A percentile compares a stretch with the other conserved stretches of the same genome.
Conservation (phyloP, 2,329 filamentous ascomycete species). For the Phialocephala sp. region DNA sequence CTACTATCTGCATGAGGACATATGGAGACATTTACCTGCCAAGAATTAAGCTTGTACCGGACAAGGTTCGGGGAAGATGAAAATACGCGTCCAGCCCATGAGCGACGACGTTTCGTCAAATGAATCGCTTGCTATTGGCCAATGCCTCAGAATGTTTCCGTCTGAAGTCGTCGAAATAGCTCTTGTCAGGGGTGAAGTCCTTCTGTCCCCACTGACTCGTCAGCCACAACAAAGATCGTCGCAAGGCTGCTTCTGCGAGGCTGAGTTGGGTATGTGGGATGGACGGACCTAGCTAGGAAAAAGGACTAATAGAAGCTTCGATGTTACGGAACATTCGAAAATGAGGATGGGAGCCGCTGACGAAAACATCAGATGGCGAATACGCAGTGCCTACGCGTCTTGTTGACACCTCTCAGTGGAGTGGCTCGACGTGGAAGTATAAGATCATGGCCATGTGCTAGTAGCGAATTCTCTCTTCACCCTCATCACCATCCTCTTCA, state of each 20-base stretch:
- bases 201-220: neutral
- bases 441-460: slow-evolving; percentile 7
- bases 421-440: neutral
- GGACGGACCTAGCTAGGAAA: neutral
- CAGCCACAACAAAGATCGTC: slow-evolving; percentile 12
- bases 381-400: neutral
- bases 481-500: slow-evolving; percentile 20
- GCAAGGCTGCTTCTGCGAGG: neutral
- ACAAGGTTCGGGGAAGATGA: neutral
- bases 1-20: neutral
- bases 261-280: slow-evolving; percentile 6
- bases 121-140: neutral
- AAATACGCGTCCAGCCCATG: slow-evolving; percentile 1
- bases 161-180: slow-evolving; percentile 5
- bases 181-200: neutral
- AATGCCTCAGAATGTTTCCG: neutral
- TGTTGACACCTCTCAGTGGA: neutral
- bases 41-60: neutral
- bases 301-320: neutral
- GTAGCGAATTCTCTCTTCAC: slow-evolving; percentile 19
- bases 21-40: neutral
- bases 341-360: slow-evolving; percentile 17
- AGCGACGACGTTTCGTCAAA: neutral
- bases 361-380: slow-evolving; percentile 19
- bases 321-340: slow-evolving; percentile 9